Percentiles rank a stretch among this genome's conserved stretches.
phyloP scores from a whole-genome alignment of 352 stramenopile genomes.

The Aphanomyces invadans region DNA sequence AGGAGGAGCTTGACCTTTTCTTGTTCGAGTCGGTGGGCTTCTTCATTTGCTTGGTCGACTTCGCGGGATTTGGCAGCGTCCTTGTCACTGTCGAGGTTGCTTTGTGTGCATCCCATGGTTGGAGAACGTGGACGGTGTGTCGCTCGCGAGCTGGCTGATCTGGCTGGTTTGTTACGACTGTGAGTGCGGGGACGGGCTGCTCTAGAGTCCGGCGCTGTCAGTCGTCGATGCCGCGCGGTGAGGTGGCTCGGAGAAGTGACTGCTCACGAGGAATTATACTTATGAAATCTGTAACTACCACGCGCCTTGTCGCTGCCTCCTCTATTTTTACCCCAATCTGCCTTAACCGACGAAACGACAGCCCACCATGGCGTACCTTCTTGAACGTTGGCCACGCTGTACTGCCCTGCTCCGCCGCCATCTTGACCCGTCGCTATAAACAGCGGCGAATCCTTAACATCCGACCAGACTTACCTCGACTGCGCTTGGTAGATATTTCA shows the following conservation, averaged over 20 bases:
- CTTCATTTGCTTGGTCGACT: constrained; percentile 71
- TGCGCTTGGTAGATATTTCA: no score
- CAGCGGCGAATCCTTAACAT: neutral
- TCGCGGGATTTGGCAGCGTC: constrained; percentile 58
- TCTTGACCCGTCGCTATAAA: neutral
- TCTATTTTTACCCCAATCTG: constrained; percentile 13
- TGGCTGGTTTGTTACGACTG: neutral
- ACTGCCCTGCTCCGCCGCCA: neutral
- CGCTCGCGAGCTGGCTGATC: neutral
- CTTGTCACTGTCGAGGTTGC: constrained; percentile 34
- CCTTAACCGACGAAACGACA: constrained; percentile 12
- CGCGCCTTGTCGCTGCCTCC: neutral
- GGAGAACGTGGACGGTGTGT: neutral
- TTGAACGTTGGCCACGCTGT: neutral
- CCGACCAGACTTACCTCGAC: neutral
- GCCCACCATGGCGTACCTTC: neutral
- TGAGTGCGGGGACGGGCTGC: neutral
- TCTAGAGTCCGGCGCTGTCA: neutral
- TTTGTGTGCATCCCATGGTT: constrained; percentile 12
- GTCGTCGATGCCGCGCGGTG: neutral
- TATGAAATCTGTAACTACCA: constrained; percentile 26
- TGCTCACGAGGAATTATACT: constrained; percentile 22
- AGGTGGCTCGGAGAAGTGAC: neutral
- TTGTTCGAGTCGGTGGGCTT: constrained; percentile 65
- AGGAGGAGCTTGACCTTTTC: constrained; percentile 95